Conservation (phyloP, 768 basidiomycete species). For the Mycena sanguinolenta region DNA sequence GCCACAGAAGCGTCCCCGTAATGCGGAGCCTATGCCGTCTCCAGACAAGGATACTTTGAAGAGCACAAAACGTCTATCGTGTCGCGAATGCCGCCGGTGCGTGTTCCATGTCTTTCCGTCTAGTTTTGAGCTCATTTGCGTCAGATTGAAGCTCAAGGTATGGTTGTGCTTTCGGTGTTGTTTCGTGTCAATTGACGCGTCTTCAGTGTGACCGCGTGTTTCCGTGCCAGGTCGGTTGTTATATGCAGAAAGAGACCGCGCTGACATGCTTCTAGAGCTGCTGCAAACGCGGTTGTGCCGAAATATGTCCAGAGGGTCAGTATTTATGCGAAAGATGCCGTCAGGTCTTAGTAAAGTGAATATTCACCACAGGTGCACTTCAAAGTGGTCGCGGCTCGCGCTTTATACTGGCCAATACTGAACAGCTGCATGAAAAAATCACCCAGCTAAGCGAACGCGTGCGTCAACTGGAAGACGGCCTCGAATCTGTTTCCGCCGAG, state of each 20-base stretch:
- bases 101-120: constrained; percentile 24
- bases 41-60: constrained; percentile 54
- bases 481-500: constrained; percentile 59
- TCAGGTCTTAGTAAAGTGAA: constrained; percentile 29
- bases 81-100: constrained; percentile 66
- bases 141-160: constrained; percentile 65
- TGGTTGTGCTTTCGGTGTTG: constrained; percentile 28
- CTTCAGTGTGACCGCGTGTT: constrained; percentile 71
- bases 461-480: constrained; percentile 72
- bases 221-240: constrained; percentile 64
- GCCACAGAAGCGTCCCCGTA: constrained; percentile 51
- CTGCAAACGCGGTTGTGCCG: constrained; percentile 75
- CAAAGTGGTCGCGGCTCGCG: constrained; percentile 47
- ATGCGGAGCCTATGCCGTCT: constrained; percentile 37
- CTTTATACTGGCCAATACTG: constrained; percentile 78
- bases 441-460: constrained; percentile 73
- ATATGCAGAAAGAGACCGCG: constrained; percentile 21
- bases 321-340: constrained; percentile 26
- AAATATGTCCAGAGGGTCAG: constrained; percentile 62
- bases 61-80: constrained; percentile 53
- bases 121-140: constrained; percentile 8
- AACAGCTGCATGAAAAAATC: constrained; percentile 65
- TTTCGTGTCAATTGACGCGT: constrained; percentile 17
- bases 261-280: constrained; percentile 59
- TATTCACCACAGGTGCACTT: constrained; percentile 29